phyloP scores from a whole-genome alignment of 345 rosid genomes.

The Abelmoschus esculentus region DNA sequence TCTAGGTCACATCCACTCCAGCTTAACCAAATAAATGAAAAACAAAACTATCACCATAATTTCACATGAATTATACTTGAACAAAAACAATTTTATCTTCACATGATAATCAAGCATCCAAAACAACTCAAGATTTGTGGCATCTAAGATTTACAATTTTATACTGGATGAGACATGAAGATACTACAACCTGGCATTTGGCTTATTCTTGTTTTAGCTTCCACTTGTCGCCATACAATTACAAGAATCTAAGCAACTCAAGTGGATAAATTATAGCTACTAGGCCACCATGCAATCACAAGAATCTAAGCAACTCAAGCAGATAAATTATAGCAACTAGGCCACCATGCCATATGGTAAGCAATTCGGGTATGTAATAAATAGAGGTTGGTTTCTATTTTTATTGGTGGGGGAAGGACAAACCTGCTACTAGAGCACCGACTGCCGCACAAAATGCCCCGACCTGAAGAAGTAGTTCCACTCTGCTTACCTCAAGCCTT shows the following conservation, averaged over 20 bases:
- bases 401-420: slow-evolving; percentile 8
- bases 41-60: neutral
- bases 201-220: neutral
- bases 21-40: neutral
- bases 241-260: neutral
- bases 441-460: slow-evolving; percentile 83
- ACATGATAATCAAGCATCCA: neutral
- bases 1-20: neutral
- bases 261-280: neutral
- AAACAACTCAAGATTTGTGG: neutral
- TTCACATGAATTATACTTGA: neutral
- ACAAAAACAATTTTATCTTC: neutral
- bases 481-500: slow-evolving; percentile 92
- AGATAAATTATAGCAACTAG: neutral
- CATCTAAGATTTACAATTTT: neutral
- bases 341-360: neutral
- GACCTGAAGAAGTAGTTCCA: slow-evolving; percentile 91
- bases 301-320: neutral
- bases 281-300: neutral
- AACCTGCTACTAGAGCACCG: slow-evolving; percentile 88
- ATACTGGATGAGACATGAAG: neutral
- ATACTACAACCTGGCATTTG: neutral
- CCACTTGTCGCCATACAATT: neutral
- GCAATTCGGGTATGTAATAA: neutral
- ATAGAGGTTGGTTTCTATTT: neutral